Conservation (phyloP, 108 stramenopile genomes). For the Nitzschia putrida region DNA sequence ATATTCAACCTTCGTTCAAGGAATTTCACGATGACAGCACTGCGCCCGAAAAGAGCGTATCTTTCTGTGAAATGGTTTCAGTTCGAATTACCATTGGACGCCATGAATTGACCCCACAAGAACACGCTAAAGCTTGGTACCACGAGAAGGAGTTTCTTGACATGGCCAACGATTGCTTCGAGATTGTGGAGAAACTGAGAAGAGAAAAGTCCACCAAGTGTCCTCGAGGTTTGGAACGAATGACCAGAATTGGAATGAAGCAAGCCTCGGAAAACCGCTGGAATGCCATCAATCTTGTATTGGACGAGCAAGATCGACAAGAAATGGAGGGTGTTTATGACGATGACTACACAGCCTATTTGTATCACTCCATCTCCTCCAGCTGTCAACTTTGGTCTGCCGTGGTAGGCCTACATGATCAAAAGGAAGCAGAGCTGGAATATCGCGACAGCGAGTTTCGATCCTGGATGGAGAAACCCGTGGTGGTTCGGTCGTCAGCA, state of each 20-base stretch:
- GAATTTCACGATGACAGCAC: too few relatives aligned
- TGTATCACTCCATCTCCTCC: slow-evolving; percentile 7
- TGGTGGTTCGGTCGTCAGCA: too few relatives aligned
- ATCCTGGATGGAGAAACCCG: too few relatives aligned
- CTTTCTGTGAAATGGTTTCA: not conserved
- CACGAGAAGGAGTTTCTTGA: not conserved
- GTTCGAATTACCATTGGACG: not conserved
- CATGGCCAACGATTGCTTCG: not conserved
- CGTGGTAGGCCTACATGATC: slow-evolving; percentile 6
- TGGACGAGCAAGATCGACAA: slow-evolving; percentile 10
- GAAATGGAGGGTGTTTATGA: not conserved
- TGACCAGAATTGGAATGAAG: not conserved
- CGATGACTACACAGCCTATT: not conserved
- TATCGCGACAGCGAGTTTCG: not conserved
- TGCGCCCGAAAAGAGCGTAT: too few relatives aligned
- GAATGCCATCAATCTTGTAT: not conserved
- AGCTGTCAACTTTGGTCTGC: slow-evolving; percentile 10
- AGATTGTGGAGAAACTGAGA: slow-evolving; percentile 1
- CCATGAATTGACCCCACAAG: not conserved
- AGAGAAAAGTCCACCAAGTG: not conserved
- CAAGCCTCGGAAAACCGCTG: not conserved
- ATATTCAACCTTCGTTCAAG: too few relatives aligned
- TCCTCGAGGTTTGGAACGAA: slow-evolving; percentile 6
- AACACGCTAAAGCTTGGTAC: not conserved
- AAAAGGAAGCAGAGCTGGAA: slow-evolving; percentile 4